phyloP scores from a whole-genome alignment of 345 rosid species.

The Lepidium sativum region DNA sequence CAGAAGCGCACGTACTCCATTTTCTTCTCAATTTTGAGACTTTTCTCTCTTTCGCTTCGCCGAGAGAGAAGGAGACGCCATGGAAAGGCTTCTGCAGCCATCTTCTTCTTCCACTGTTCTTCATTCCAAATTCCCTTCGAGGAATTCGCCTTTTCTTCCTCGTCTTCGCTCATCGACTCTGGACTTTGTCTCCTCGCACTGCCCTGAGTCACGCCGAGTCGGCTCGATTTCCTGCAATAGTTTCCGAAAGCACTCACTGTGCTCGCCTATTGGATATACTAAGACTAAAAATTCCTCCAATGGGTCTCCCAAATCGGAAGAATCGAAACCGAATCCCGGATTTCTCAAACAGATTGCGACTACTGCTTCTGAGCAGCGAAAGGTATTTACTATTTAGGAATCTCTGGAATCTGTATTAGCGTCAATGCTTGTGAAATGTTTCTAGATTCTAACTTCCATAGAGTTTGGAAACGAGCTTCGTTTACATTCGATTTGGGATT shows the following conservation, averaged over 20 bases:
- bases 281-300: background rate
- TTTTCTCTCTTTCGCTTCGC: background rate
- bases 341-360: constrained; percentile 27
- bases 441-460: background rate
- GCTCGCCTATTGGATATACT: background rate
- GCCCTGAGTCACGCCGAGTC: constrained; percentile 36
- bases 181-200: constrained; percentile 15
- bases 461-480: background rate
- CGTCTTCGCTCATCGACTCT: constrained; percentile 35
- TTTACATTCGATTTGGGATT: background rate
- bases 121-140: constrained; percentile 29
- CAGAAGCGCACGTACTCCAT: constrained; percentile 15
- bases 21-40: constrained; percentile 2
- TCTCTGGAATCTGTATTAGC: background rate
- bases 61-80: constrained; percentile 34
- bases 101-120: constrained; percentile 47
- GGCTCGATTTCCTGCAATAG: constrained; percentile 34
- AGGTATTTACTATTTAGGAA: constrained; percentile 34
- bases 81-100: constrained; percentile 85
- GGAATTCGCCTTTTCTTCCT: constrained; percentile 31
- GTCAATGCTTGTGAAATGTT: background rate
- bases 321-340: constrained; percentile 25
- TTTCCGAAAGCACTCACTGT: constrained; percentile 20
- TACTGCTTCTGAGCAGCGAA: constrained; percentile 30
- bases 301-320: constrained; percentile 19